phyloP scores from a whole-genome alignment of 164 flowering plant species.

The Liquidambar formosana region DNA sequence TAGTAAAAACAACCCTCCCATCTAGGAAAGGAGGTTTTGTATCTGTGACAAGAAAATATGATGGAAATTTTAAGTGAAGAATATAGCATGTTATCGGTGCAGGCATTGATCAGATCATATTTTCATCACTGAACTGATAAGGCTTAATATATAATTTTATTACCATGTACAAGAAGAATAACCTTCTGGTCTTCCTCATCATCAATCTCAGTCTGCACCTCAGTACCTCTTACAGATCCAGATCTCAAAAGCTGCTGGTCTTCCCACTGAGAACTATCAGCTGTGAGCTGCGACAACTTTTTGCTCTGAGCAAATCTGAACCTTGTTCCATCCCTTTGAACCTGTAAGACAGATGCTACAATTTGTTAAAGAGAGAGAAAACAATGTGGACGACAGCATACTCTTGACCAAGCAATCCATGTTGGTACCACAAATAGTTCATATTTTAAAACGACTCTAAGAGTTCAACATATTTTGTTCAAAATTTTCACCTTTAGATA shows the following conservation, averaged over 20 bases:
- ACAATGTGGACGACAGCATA: background rate
- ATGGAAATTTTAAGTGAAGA: constrained; percentile 1
- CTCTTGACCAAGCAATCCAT: background rate
- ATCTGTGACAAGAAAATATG: too few species aligned
- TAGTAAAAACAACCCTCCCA: constrained; percentile 91
- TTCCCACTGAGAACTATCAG: constrained; percentile 98
- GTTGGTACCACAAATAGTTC: background rate
- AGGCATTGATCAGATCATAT: background rate
- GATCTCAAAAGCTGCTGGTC: constrained; percentile 94
- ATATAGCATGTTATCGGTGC: background rate
- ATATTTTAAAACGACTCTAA: too few species aligned
- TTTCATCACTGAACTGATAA: background rate
- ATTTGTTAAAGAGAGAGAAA: background rate
- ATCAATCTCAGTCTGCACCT: constrained; percentile 95
- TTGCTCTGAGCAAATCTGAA: constrained; percentile 96
- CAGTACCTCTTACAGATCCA: constrained; percentile 96
- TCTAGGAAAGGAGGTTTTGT: constrained; percentile 95
- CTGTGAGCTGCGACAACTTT: constrained; percentile 80
- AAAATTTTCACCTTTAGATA: too few species aligned
- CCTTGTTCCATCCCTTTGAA: constrained; percentile 79
- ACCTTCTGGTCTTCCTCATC: constrained; percentile 98
- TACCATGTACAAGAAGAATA: constrained; percentile 98
- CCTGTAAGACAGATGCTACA: constrained; percentile 36
- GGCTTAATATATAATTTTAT: constrained; percentile 9
- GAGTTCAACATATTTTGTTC: too few species aligned